A percentile compares a stretch with the other conserved stretches of the same genome.
Conservation (phyloP, 306 rosid species). For the Vachellia collinsii region DNA sequence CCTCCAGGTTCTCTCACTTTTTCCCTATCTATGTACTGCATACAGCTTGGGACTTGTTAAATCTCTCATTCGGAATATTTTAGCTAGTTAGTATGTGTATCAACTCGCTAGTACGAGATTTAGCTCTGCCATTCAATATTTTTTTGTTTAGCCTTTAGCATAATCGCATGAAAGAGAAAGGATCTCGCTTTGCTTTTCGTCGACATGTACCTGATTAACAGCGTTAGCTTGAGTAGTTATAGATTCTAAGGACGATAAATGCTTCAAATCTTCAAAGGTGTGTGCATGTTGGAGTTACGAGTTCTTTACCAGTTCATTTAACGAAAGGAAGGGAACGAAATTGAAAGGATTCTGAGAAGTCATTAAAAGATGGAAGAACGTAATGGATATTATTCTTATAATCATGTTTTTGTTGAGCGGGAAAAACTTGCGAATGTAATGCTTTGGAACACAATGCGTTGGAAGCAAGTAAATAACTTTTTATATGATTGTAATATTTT, state of each 20-base stretch:
- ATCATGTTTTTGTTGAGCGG: neutral
- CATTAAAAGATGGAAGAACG: neutral
- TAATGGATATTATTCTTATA: neutral
- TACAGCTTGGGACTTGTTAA: constrained; percentile 7
- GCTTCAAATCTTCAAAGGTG: constrained; percentile 1
- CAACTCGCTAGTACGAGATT: neutral
- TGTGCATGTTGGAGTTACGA: neutral
- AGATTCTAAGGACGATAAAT: constrained; percentile 4
- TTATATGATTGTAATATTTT: neutral
- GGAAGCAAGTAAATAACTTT: neutral
- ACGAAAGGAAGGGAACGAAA: neutral
- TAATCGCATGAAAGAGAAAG: constrained; percentile 3
- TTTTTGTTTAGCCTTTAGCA: neutral
- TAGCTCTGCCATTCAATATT: neutral
- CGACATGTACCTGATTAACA: neutral
- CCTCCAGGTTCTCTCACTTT: neutral
- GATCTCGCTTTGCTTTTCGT: neutral
- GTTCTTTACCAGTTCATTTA: neutral
- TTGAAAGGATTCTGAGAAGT: neutral
- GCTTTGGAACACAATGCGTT: neutral
- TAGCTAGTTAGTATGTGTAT: neutral
- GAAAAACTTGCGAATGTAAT: neutral
- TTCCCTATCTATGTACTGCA: neutral
- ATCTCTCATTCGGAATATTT: neutral
- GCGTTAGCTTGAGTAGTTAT: neutral